Evolutionary conservation across 768 basidiomycete genomes (phyloP).

Genomic region (Tulasnella sp.): DNA sequence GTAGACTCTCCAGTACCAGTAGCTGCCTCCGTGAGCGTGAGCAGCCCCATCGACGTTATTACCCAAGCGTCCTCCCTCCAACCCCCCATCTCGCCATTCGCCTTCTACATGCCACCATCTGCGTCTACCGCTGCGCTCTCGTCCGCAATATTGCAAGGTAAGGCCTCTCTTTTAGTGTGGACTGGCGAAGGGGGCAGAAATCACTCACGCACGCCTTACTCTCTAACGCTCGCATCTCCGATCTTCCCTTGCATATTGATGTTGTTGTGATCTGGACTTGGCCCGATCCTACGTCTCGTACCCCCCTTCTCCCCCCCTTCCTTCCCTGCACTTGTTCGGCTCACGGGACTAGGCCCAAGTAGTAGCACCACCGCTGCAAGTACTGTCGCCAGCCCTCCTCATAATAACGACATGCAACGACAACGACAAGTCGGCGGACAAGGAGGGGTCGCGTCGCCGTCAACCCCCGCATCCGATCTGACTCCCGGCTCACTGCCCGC

Average conservation of each 20-base stretch:
- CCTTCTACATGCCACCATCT: conserved; percentile 25
- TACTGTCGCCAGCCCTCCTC: background rate
- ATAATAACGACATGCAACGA: conserved; percentile 11
- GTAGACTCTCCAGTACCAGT: background rate
- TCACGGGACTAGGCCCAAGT: background rate
- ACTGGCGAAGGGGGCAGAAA: background rate
- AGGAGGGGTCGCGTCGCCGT: background rate
- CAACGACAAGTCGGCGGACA: background rate
- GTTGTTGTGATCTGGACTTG: conserved; percentile 2
- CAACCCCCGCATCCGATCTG: conserved; percentile 11
- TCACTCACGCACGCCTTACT: background rate
- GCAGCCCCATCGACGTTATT: conserved; percentile 13
- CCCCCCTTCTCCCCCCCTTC: background rate
- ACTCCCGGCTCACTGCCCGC: conserved; percentile 5
- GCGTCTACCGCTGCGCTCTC: background rate
- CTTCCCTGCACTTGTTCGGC: background rate
- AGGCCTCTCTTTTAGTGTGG: background rate
- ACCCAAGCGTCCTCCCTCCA: conserved; percentile 15
- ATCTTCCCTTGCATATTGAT: background rate
- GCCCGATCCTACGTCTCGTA: conserved; percentile 9
- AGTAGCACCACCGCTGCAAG: background rate
- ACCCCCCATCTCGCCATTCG: conserved; percentile 20
- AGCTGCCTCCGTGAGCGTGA: background rate
- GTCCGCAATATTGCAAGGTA: background rate
- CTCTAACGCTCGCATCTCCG: conserved; percentile 2